Conservation (phyloP, 805 yeast genomes). For the Sungouiozyma intestinalis region DNA sequence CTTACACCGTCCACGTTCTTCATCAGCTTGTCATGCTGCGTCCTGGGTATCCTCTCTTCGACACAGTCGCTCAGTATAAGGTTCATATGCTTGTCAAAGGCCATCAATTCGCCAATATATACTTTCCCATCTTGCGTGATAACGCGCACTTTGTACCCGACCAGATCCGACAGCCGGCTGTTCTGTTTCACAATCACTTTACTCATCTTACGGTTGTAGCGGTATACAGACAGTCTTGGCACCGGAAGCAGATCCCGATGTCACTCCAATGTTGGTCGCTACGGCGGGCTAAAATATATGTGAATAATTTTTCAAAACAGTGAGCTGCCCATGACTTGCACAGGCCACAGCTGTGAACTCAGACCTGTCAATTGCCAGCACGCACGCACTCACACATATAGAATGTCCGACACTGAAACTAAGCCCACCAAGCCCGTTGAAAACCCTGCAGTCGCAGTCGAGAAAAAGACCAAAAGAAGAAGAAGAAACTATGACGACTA, state of each 20-base stretch:
- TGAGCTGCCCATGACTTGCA: too few relatives aligned
- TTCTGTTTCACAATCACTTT: slow-evolving; percentile 18
- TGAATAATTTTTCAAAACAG: background rate
- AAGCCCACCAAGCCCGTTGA: background rate
- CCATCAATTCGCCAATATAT: slow-evolving; percentile 68
- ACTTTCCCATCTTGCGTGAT: slow-evolving; percentile 69
- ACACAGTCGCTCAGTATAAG: slow-evolving; percentile 75
- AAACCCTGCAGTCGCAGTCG: slow-evolving; percentile 3
- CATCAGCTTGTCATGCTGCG: slow-evolving; percentile 32
- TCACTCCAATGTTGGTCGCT: too few relatives aligned
- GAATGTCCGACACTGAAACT: background rate
- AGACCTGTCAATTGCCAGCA: too few relatives aligned
- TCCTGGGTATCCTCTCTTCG: slow-evolving; percentile 68
- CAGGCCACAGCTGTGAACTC: too few relatives aligned
- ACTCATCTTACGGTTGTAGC: slow-evolving; percentile 5
- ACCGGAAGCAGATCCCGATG: too few relatives aligned
- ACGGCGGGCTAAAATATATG: background rate
- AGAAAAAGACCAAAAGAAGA: slow-evolving; percentile 19
- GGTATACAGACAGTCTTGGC: too few relatives aligned
- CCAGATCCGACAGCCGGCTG: slow-evolving; percentile 41
- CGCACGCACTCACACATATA: too few relatives aligned
- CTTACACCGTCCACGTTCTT: slow-evolving; percentile 28
- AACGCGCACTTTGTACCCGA: slow-evolving; percentile 64
- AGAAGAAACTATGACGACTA: slow-evolving; percentile 49
- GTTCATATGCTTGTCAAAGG: slow-evolving; percentile 87